Evolutionary conservation across 2,329 filamentous ascomycete genomes (phyloP), one percentile per base, ranked within the genome.

Genomic region (Dactylellina cionopaga): DNA sequence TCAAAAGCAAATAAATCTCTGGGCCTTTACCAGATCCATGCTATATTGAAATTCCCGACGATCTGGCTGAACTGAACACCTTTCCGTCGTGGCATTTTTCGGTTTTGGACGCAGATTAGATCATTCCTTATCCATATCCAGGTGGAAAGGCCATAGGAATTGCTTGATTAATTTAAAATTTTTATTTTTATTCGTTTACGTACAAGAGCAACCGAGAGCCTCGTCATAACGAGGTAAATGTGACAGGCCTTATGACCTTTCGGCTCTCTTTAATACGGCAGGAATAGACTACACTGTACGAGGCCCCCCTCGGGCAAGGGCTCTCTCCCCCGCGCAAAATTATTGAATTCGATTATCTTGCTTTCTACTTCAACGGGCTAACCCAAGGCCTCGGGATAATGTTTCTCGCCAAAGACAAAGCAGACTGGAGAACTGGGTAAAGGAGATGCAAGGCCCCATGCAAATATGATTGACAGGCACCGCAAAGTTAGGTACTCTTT

Each of bases 11-110:
- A 24, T 35, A 35, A 6, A n/a, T n/a, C n/a, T n/a, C 25, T 7
- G 11, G 24, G 9, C n/a, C 54, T 62, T 54, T 46, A 55, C 43
- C 31, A 31, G 19, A 63, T 70, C 33, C 64, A 62, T 54, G 10
- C 49, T 46, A 31, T 24, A 22, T 19, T 29, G 13, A 39, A 56
- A 49, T 54, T 56, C 65, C 65, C 65, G 66, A 52, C 37, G 58
- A 44, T 64, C 37, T 71, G 66, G 66, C 66, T 64, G 33, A 46
- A 71, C 41, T 71, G 66, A 71, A 71, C 66, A 71, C 66, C 66
- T 71, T 71, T 71, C 66, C 66, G 59, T 71, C 58, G 58, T 63
- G 58, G 41, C 66, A 64, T 51, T 22, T n/a, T n/a, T 58, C 43
- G 41, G 47, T 33, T 31, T 31, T 55, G 22, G 60, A 49, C 39